These are phyloP conservation scores for Coemansia sp. DNA, from an alignment of 192 early-diverging fungal species.

Conservation along the genomic window DNA sequence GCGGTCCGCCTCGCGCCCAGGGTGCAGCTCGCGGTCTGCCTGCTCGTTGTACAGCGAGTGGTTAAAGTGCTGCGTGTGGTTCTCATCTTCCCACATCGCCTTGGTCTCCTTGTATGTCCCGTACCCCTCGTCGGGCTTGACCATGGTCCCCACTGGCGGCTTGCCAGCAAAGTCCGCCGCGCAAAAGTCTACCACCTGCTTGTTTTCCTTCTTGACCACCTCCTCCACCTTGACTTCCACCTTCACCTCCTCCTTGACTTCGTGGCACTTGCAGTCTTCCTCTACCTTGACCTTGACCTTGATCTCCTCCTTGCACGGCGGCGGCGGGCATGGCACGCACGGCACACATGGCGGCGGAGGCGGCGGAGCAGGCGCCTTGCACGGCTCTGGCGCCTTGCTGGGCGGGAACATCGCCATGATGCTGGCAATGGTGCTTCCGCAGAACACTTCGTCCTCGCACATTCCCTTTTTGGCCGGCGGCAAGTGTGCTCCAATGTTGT, in stretches of 20 bases:
- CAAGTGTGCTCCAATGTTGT: slow-evolving; percentile 53
- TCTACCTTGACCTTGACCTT: slow-evolving; percentile 49
- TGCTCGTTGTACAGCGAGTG: slow-evolving; percentile 59
- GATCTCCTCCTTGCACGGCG: slow-evolving; percentile 43
- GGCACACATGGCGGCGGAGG: background rate
- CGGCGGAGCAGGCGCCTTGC: slow-evolving; percentile 26
- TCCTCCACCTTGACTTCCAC: slow-evolving; percentile 49
- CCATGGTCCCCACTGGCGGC: slow-evolving; percentile 47
- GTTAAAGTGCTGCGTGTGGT: slow-evolving; percentile 57
- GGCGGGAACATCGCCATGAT: slow-evolving; percentile 55
- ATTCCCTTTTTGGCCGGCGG: slow-evolving; percentile 50
- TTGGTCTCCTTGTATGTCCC: slow-evolving; percentile 58
- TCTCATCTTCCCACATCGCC: slow-evolving; percentile 58
- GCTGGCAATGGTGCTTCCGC: slow-evolving; percentile 39
- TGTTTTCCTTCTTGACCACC: slow-evolving; percentile 36
- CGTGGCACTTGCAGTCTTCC: slow-evolving; percentile 31
- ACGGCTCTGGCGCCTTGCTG: slow-evolving; percentile 41
- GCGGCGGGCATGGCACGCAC: background rate
- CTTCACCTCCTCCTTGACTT: slow-evolving; percentile 50
- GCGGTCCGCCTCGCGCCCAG: slow-evolving; percentile 41
- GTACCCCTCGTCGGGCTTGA: slow-evolving; percentile 56
- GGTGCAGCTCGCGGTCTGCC: slow-evolving; percentile 50
- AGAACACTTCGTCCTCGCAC: slow-evolving; percentile 51
- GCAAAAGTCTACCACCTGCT: slow-evolving; percentile 47
- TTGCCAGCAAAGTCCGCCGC: slow-evolving; percentile 44